Base-by-base conservation (phyloP, 176 grass and related monocot species). In the Bromus sterilis region DNA sequence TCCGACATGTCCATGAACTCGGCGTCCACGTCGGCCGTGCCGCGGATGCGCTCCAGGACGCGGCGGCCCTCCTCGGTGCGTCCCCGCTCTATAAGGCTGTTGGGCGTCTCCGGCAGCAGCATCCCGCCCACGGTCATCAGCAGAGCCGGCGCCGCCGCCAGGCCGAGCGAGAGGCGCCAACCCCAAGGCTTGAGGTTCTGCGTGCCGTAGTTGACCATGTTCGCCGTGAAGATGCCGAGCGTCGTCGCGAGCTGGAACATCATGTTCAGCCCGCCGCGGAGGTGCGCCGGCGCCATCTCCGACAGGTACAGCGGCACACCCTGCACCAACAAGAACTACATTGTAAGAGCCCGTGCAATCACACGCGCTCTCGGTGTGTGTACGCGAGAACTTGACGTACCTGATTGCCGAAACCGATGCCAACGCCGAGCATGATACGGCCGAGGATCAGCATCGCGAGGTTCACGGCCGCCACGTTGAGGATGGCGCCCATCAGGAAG, bases 191-290 rank as follows among this genome's bases (percentile, higher is more conserved):
- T 81, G 66, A 97, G 79, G 63, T 91, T 91, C 86, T 93, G 89
- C 56, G 95, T 98, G 10, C 95, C 95, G 66, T 94, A 98, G 85
- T 98, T 98, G 89, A 98, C 82, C 92, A 94, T 87, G 92, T 98
- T 98, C 36, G 95, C 95, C 33, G 86, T 87, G 88, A 98, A 86
- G 76, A 98, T 98, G 81, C 95, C 92, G 10, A 94, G 88, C 60
- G 95, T 98, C 57, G 92, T 98, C 11, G 95, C 95, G 5, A 98
- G 88, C 83, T 98, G 95, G 90, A 98, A 98, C 95, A 98, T 89
- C 92, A 98, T 98, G 86, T 98, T 98, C 73, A 98, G 90, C 7
- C 46, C 95, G 2, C 95, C 95, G 11, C 95, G 86, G 58, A 98
- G 85, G 88, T 94, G 95, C 2, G 95, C 90, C 40, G 95, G 92